Base-by-base conservation (phyloP, 371 early-diverging fungal genomes). In the Zopfochytrium polystomum region DNA sequence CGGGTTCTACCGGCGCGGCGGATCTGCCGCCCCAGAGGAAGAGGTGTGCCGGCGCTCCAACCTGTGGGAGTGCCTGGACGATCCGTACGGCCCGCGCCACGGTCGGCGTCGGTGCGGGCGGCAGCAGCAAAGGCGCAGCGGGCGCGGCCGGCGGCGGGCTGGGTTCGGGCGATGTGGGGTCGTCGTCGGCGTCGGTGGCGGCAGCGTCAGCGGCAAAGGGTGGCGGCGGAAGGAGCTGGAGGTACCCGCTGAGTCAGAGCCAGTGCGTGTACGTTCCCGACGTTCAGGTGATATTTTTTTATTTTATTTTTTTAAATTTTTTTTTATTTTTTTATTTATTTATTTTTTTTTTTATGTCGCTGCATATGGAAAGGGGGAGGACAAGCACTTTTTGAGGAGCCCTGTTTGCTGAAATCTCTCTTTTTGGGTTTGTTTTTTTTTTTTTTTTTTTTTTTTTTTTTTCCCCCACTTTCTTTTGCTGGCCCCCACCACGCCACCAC, bases 211-310 rank as follows among this genome's bases (percentile, higher is more conserved):
- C n/a, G n/a, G n/a, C n/a, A n/a, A n/a, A n/a, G n/a, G n/a, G n/a
- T n/a, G n/a, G n/a, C n/a, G 27, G 20, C 22, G 29, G 9, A 3
- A 20, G 49, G 25, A 66, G 50, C 15, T 76, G 76, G 73, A 58
- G 63, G 44, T 79, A 79, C 38, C 79, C 79, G 45, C 62, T 79
- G 33, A 63, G 72, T 35, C 76, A 75, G 46, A 67, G 67, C 53
- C 76, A 77, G 31, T 74, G 74, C 49, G 56, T 79, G 3, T 79
- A 77, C 62, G 69, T 74, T 22, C 79, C 79, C 15, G 74, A 71
- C 43, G 72, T 75, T 5, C 32, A 47, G 22, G 58, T 63, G 31
- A 23, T 38, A n/a, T n/a, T n/a, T n/a, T n/a, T n/a, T n/a, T n/a
- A n/a, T n/a, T n/a, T n/a, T n/a, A n/a, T n/a, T n/a, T n/a, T n/a